Conservation (phyloP, 176 grass and related monocot genomes). For the Oryza longistaminata region DNA sequence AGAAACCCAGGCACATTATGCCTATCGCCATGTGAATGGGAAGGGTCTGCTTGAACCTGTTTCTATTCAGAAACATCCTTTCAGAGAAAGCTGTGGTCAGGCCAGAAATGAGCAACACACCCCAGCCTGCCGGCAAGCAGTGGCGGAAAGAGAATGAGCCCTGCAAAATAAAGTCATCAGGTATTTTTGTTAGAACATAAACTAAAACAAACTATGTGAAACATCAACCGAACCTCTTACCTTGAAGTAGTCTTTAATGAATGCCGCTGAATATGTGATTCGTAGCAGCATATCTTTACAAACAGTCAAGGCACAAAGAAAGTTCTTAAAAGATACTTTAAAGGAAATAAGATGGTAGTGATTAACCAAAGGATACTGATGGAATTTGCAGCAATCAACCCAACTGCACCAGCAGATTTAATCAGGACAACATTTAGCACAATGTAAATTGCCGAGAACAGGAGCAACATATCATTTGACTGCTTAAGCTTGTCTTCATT, state of each 20-base stretch:
- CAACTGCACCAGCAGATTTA: constrained; percentile 73
- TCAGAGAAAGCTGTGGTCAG: constrained; percentile 68
- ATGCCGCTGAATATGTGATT: constrained; percentile 74
- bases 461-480: constrained; percentile 84
- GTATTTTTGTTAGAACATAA: not conserved
- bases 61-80: constrained; percentile 66
- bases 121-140: constrained; percentile 82
- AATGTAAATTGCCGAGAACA: constrained; percentile 90
- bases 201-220: constrained; percentile 4
- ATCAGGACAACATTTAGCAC: constrained; percentile 75
- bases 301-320: constrained; percentile 54
- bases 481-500: constrained; percentile 83
- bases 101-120: constrained; percentile 69
- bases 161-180: constrained; percentile 37
- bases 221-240: constrained; percentile 41
- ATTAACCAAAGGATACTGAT: constrained; percentile 77
- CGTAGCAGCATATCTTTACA: constrained; percentile 82
- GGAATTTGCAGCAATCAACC: constrained; percentile 91
- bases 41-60: constrained; percentile 72
- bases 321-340: constrained; percentile 1
- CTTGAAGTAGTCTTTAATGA: constrained; percentile 92
- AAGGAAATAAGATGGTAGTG: constrained; percentile 22
- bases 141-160: constrained; percentile 69
- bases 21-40: constrained; percentile 77
- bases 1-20: constrained; percentile 64